These are phyloP conservation scores for Aspergillus terreus DNA, from an alignment of 2,329 filamentous ascomycete species.

Conservation along the genomic window DNA sequence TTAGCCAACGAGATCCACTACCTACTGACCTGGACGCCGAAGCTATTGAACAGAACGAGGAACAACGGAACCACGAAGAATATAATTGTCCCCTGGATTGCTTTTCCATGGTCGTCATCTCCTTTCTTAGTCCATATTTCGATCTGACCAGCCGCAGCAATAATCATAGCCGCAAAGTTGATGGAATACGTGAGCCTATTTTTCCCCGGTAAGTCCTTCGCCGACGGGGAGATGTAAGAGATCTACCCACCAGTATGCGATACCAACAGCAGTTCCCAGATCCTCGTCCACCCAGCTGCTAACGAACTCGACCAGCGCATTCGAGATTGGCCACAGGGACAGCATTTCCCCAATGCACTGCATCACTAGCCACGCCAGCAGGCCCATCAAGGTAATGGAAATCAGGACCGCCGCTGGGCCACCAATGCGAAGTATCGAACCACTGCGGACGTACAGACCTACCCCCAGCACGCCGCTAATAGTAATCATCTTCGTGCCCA, in stretches of 20 bases:
- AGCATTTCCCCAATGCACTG: slow-evolving; percentile 39
- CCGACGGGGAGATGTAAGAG: too few relatives aligned
- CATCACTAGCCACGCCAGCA: slow-evolving; percentile 34
- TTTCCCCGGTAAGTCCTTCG: too few relatives aligned
- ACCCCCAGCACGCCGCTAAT: slow-evolving; percentile 34
- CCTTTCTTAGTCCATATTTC: slow-evolving; percentile 20
- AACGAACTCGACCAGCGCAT: slow-evolving; percentile 34
- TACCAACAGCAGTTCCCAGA: slow-evolving; percentile 31
- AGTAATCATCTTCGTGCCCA: slow-evolving; percentile 29
- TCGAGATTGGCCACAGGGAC: slow-evolving; percentile 35
- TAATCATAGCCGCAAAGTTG: slow-evolving; percentile 26
- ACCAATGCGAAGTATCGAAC: slow-evolving; percentile 30
- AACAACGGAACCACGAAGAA: slow-evolving; percentile 18
- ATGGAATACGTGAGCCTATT: slow-evolving; percentile 28
- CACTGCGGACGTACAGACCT: slow-evolving; percentile 30
- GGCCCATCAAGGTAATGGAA: slow-evolving; percentile 29
- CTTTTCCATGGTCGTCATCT: slow-evolving; percentile 6
- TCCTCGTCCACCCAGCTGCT: slow-evolving; percentile 36
- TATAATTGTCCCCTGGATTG: slow-evolving; percentile 19
- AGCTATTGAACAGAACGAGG: slow-evolving; percentile 18
- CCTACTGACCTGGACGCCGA: slow-evolving; percentile 16
- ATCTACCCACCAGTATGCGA: slow-evolving; percentile 30
- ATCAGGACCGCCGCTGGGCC: slow-evolving; percentile 31
- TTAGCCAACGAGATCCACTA: too few relatives aligned
- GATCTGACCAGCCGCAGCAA: slow-evolving; percentile 22